These are phyloP conservation scores for Blechomonas ayalai DNA, from an alignment of 208 protist species.

Conservation along the genomic window DNA sequence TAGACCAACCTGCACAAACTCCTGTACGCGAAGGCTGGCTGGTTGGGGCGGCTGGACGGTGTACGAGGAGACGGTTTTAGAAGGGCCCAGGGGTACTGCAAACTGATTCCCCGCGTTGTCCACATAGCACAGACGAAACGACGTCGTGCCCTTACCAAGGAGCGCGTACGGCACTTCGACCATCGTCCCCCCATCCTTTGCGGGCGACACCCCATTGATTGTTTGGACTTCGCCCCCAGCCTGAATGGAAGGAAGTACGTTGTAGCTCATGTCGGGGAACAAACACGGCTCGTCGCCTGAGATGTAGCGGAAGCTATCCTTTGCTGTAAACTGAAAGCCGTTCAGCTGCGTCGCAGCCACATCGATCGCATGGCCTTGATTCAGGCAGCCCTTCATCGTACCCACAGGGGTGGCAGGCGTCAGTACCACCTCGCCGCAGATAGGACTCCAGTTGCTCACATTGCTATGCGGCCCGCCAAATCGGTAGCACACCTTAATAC, in stretches of 20 bases:
- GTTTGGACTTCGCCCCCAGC: constrained; percentile 40
- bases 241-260: constrained; percentile 25
- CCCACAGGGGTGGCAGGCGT: constrained; percentile 37
- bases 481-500: constrained; percentile 83
- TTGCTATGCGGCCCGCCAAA: constrained; percentile 25
- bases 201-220: constrained; percentile 21
- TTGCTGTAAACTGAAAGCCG: constrained; percentile 16
- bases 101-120: constrained; percentile 75
- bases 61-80: constrained; percentile 19
- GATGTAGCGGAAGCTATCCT: constrained; percentile 50
- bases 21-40: constrained; percentile 11
- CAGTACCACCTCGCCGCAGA: constrained; percentile 37
- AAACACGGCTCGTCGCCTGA: constrained; percentile 41
- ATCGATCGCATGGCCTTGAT: constrained; percentile 51
- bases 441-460: constrained; percentile 73
- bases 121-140: constrained; percentile 73
- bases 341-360: constrained; percentile 24
- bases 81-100: constrained; percentile 51
- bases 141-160: constrained; percentile 36
- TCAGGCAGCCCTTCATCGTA: constrained; percentile 41
- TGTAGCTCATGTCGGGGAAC: constrained; percentile 14
- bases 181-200: constrained; percentile 3
- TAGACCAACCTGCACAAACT: constrained; percentile 46
- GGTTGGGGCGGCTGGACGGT: constrained; percentile 37
- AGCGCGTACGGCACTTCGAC: constrained; percentile 41